Base-by-base conservation (phyloP, 768 basidiomycete genomes). In the Trametes coccinea region DNA sequence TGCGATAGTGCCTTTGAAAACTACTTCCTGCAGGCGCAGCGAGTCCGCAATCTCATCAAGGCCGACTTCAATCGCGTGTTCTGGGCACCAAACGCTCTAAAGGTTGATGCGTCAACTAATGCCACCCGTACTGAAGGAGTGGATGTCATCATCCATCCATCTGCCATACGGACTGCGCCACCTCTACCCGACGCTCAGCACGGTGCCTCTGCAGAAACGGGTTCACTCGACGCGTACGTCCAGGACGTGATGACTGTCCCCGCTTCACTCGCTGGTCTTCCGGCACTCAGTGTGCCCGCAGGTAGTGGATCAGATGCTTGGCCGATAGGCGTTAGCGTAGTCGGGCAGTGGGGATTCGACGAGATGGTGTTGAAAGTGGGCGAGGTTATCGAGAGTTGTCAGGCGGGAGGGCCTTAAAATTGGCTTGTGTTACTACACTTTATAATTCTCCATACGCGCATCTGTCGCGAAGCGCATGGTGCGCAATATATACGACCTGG, bases 241-340 rank as follows among this genome's bases (percentile, higher is more conserved):
- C 95, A 98, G 69, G 95, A 98, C 64, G 84, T 96, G 5, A 76
- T 98, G 62, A 96, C 94, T 0, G 92, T 95, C 0, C 94, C 95
- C 0, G 95, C 94, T 4, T 94, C 92, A 0, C 76, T 99, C 39
- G 95, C 92, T 0, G 95, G 96, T 0, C 68, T 98, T 14, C 94
- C 95, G 0, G 91, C 89, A 0, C 67, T 98, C 45, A 89, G 80
- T 56, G 81, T 98, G 0, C 94, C 94, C 0, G 72, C 73, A 8
- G 80, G 82, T 0, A 48, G 66, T 1, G 78, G 74, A 2, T 75
- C 72, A 0, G 83, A 83, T 51, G 85, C 84, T 5, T 95, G 92
- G 93, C 92, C 93, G 0, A 78, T 95, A 0, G 94, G 94, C 2
- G 76, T 91, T 34, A 93, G 90, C 65, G 67, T 97, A 30, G 86